These are phyloP conservation scores for Polygonum aviculare DNA, from an alignment of 148 eudicot species.

Conservation along the genomic window DNA sequence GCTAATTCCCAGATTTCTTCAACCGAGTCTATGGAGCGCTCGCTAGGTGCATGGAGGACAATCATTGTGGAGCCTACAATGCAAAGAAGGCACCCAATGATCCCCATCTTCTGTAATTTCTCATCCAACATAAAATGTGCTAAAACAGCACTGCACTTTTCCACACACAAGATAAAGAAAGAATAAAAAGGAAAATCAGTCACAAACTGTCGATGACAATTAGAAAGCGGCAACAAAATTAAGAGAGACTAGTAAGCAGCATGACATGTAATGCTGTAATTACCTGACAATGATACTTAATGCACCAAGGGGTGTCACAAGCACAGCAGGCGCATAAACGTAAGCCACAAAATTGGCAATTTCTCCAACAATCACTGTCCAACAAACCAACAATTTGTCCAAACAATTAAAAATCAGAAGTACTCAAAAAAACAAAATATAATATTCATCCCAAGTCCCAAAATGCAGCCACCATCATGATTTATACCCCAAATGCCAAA, in stretches of 20 bases:
- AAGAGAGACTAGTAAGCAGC: background rate
- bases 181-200: background rate
- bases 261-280: slow-evolving; percentile 9
- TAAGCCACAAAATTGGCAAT: slow-evolving; percentile 80
- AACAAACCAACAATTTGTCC: slow-evolving; percentile 9
- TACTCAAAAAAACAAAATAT: background rate
- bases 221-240: background rate
- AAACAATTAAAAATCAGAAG: background rate
- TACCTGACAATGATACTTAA: slow-evolving; percentile 90
- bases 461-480: background rate
- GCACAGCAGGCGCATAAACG: slow-evolving; percentile 91
- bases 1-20: slow-evolving; percentile 86
- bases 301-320: slow-evolving; percentile 91
- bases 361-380: slow-evolving; percentile 82
- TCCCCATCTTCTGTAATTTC: slow-evolving; percentile 65
- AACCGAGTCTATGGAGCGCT: slow-evolving; percentile 59
- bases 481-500: background rate
- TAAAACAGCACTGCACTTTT: slow-evolving; percentile 55
- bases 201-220: background rate
- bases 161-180: slow-evolving; percentile 1
- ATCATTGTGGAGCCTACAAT: slow-evolving; percentile 65
- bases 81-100: slow-evolving; percentile 77
- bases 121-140: slow-evolving; percentile 78
- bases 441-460: background rate
- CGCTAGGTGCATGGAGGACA: slow-evolving; percentile 88